These are phyloP conservation scores for Penicillium oxalicum DNA, from an alignment of 2,329 filamentous ascomycete genomes.

Conservation along the genomic window DNA sequence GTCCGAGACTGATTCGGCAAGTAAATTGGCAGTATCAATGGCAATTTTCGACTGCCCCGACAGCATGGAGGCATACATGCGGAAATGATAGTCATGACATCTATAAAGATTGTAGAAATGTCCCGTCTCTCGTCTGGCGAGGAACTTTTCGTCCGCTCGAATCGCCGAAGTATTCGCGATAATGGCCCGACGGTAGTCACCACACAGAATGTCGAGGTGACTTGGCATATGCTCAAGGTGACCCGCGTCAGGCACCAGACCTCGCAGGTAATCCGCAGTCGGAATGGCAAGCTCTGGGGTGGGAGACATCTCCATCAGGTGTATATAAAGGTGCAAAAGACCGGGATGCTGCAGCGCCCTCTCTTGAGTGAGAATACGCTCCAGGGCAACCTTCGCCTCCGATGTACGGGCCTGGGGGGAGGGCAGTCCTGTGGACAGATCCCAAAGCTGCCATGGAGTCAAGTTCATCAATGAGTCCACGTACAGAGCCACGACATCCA, in stretches of 20 bases:
- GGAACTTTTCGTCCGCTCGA: conserved; percentile 61
- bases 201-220: conserved; percentile 67
- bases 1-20: conserved; percentile 60
- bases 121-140: conserved; percentile 50
- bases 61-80: conserved; percentile 73
- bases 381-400: conserved; percentile 54
- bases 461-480: conserved; percentile 63
- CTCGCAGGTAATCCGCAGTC: conserved; percentile 56
- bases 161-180: conserved; percentile 63
- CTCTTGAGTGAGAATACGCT: conserved; percentile 49
- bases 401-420: conserved; percentile 50
- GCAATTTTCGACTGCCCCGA: conserved; percentile 59
- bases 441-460: conserved; percentile 61
- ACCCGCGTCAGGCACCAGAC: conserved; percentile 62
- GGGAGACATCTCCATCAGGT: conserved; percentile 71
- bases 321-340: conserved; percentile 68
- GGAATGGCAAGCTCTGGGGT: conserved; percentile 58
- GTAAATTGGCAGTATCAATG: conserved; percentile 52
- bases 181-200: conserved; percentile 63
- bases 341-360: conserved; percentile 58
- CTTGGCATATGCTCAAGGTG: conserved; percentile 73
- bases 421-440: conserved; percentile 53
- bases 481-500: conserved; percentile 59
- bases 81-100: conserved; percentile 68
- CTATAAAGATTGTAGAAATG: conserved; percentile 76